Evolutionary conservation across 2,329 filamentous ascomycete species (phyloP).

Genomic region (Calonectria pteridis): DNA sequence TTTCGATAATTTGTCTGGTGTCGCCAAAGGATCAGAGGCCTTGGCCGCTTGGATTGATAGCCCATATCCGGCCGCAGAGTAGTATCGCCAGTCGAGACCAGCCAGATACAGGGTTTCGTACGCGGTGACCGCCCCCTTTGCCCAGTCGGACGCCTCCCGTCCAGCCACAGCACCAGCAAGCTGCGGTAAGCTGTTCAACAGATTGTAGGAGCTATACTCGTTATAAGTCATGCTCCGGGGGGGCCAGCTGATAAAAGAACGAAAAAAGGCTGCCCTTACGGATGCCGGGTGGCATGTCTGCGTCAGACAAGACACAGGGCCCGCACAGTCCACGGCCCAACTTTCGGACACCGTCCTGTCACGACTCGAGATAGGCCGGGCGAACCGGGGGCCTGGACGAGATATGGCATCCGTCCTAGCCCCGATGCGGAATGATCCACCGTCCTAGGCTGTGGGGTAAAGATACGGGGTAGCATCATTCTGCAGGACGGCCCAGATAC

Average conservation of each 20-base stretch:
- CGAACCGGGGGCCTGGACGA: not conserved
- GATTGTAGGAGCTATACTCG: not conserved
- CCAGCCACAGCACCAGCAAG: not conserved
- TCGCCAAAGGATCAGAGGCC: not conserved
- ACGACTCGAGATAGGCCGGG: constrained; percentile 13
- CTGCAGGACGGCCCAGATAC: constrained; percentile 7
- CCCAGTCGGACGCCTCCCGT: not conserved
- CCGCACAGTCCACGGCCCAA: constrained; percentile 13
- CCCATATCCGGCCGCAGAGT: constrained; percentile 13
- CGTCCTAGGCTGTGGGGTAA: constrained; percentile 23
- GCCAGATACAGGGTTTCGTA: not conserved
- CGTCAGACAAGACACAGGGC: not conserved
- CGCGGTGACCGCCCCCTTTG: not conserved
- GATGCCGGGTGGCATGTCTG: not conserved
- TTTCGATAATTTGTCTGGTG: not conserved
- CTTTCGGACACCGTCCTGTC: constrained; percentile 20
- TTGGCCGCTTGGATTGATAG: constrained; percentile 7
- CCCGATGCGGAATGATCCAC: constrained; percentile 14
- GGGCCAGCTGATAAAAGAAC: not conserved
- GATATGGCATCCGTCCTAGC: constrained; percentile 21
- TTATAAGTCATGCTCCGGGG: not conserved
- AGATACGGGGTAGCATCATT: constrained; percentile 22
- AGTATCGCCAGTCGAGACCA: constrained; percentile 3
- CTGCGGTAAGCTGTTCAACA: not conserved
- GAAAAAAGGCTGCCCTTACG: not conserved